Base-by-base conservation (phyloP, 2,329 filamentous ascomycete species). In the Orbilia javanica region DNA sequence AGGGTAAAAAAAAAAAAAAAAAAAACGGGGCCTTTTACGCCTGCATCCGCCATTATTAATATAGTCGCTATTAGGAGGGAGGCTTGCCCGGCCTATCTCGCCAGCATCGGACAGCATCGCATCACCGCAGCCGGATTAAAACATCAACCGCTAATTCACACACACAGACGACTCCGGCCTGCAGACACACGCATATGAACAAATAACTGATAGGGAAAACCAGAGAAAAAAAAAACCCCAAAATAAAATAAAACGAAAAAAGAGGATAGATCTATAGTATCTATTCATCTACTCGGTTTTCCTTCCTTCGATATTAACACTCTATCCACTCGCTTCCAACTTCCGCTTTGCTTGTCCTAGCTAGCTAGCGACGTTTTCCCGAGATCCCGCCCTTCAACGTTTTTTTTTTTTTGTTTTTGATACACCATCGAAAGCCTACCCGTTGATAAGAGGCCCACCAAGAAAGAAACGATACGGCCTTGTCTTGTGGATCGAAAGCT, bases 311-410 rank as follows among this genome's bases (percentile, higher is more conserved):
- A 42, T 60, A 60, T 60, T 27, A 60, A 60, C 31, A 36, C 20
- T 70, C 65, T 60, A 76, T 65, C 50, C 72, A 57, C 65, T 76
- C 72, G 72, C 72, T 76, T 65, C 57, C 42, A 69, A 22, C 65
- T 64, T 31, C 64, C 55, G 15, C 63, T 52, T 69, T 64, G 42
- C 48, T 27, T 57, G 69, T 36, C 42, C 60, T 27, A 42, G 22
- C 25, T 22, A 36, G 25, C 27, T 60, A 60, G 55, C 34, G 55
- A 60, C 55, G 31, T 60, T 67, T 76, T 69, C 55, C 55, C 64
- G 65, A 65, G 65, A 76, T 70, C 53, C 55, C 64, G 64, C 65
- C 46, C 34, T 73, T 60, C 60, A 57, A 55, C 48, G 65, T 65
- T 65, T 60, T 52, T 70, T 48, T 65, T 20, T 53, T 53, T 53